Percentiles rank a stretch among this genome's conserved stretches.
Conservation (phyloP, 2,329 filamentous ascomycete genomes). For the Colletotrichum tabaci region DNA sequence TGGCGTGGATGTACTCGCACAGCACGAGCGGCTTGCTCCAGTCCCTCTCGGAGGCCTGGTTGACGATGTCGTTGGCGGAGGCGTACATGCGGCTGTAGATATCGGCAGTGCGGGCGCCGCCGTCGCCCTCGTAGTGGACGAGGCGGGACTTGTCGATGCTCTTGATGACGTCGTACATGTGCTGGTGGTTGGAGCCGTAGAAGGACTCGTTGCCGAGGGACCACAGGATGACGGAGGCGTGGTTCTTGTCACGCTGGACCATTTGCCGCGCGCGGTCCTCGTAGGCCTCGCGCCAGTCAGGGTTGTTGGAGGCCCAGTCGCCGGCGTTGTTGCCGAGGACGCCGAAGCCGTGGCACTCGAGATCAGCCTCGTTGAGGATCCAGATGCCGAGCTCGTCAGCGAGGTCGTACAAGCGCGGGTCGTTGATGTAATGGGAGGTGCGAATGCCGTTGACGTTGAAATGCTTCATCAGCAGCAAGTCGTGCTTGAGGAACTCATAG, state of each 20-base stretch:
- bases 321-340: slow-evolving; percentile 58
- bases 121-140: slow-evolving; percentile 77
- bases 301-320: slow-evolving; percentile 72
- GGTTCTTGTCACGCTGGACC: slow-evolving; percentile 72
- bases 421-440: slow-evolving; percentile 77
- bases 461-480: slow-evolving; percentile 76
- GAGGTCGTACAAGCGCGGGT: slow-evolving; percentile 72
- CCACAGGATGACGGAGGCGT: slow-evolving; percentile 79
- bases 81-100: slow-evolving; percentile 79
- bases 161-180: slow-evolving; percentile 77
- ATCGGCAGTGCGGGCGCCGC: slow-evolving; percentile 70
- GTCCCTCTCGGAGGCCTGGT: slow-evolving; percentile 57
- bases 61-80: slow-evolving; percentile 60
- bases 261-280: slow-evolving; percentile 77
- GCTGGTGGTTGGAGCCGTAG: slow-evolving; percentile 76
- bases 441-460: slow-evolving; percentile 81
- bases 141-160: slow-evolving; percentile 69
- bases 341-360: slow-evolving; percentile 69
- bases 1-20: slow-evolving; percentile 72
- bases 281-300: slow-evolving; percentile 75
- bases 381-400: slow-evolving; percentile 76
- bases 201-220: slow-evolving; percentile 81
- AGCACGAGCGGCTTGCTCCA: slow-evolving; percentile 71
- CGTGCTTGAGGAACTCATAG: slow-evolving; percentile 70
- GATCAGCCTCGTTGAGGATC: slow-evolving; percentile 71